These are phyloP conservation scores for Cladosporium sphaerospermum DNA, from an alignment of 2,329 filamentous ascomycete species.

Conservation along the genomic window DNA sequence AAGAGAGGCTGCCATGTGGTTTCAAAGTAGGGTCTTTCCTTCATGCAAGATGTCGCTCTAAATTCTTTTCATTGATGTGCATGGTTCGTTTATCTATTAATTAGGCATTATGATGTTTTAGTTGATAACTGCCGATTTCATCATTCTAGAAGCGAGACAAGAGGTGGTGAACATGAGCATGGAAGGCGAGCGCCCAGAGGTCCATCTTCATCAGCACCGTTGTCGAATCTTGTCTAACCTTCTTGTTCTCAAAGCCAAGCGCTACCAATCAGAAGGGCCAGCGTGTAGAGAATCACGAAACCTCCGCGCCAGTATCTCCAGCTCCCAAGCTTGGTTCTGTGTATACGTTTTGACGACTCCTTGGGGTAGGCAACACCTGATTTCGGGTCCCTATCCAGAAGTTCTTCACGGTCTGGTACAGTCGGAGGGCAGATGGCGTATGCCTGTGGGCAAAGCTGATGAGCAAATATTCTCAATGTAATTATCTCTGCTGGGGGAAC, in stretches of 20 bases:
- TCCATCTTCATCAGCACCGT: not conserved
- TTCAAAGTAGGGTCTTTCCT: no score
- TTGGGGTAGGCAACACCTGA: conserved; percentile 48
- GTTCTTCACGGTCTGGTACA: conserved; percentile 52
- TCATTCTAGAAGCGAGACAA: conserved; percentile 38
- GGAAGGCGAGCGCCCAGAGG: not conserved
- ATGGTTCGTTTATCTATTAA: no score
- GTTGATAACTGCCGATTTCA: no score
- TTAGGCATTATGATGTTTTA: no score
- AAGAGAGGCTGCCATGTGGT: no score
- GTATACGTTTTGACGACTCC: not conserved
- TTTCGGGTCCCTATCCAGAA: conserved; percentile 51
- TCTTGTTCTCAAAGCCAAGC: not conserved
- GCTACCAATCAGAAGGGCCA: conserved; percentile 2
- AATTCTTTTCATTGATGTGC: no score
- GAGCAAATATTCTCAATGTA: not conserved
- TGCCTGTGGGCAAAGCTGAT: conserved; percentile 13
- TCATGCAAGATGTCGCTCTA: no score
- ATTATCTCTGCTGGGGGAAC: not conserved
- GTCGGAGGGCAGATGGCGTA: conserved; percentile 57
- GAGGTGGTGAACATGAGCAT: not conserved
- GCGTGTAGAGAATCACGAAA: conserved; percentile 5
- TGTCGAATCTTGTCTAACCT: not conserved
- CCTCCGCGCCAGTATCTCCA: conserved; percentile 6
- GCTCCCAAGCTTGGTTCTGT: conserved; percentile 7